Evolutionary conservation across 768 basidiomycete genomes (phyloP), one percentile per base, ranked within the genome.

Genomic region (Nevesoporus exiguus): DNA sequence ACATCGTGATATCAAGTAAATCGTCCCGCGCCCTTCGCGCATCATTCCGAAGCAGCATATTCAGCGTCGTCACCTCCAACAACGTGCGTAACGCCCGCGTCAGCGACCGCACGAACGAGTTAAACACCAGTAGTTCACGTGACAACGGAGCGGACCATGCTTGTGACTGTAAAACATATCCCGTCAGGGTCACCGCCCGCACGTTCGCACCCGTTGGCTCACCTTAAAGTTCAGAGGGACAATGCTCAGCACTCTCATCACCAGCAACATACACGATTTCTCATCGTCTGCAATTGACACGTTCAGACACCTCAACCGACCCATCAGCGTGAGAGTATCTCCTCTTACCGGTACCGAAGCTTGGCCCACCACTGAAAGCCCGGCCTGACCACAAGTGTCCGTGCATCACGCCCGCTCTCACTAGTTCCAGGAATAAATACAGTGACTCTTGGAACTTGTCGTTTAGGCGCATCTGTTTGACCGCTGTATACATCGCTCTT

Each of bases 381-480:
- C 88, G 80, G 36, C 83, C 84, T 49, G 88, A 89, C 90, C 91
- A 98, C 50, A 91, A 73, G 66, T 94, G 88, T 0, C 93, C 93
- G 65, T 98, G 95, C 82, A 98, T 88, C 22, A 97, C 95, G 2
- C 94, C 93, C n/a, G 94, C 93, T 62, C 95, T 81, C 59, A 96
- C 87, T 22, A 99, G 82, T 73, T 99, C 97, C 69, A 98, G 78
- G 72, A 97, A 93, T 66, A 98, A 73, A 70, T 93, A 98, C 1
- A 98, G 75, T 3, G 97, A 83, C 71, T 98, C 97, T 70, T 99
- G 97, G 79, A 98, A 98, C 74, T 97, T 97, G 78, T 99, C 97
- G 69, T 95, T 97, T 62, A 98, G 73, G 36, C 90, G 83, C 7
- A 90, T 84, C 31, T 76, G 78, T 60, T 83, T 81, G 66, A 95